These are phyloP conservation scores for Cystobasidium slooffiae DNA, from an alignment of 1,284 basidiomycete genomes.

Conservation along the genomic window DNA sequence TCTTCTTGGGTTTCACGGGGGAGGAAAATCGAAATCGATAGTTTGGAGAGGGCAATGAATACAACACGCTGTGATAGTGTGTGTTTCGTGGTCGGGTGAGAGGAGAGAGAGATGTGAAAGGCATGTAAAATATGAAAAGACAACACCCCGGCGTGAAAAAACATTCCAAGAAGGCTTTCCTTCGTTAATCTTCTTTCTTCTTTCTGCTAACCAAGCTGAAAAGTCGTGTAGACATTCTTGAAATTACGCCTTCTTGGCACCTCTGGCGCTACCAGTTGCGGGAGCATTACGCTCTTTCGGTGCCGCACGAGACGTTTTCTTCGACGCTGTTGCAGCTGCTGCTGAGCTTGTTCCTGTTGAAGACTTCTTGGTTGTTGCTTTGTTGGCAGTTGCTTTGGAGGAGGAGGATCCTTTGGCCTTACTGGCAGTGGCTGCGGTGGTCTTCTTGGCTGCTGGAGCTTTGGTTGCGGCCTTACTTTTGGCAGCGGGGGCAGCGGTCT, in stretches of 20 bases:
- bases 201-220: conserved; percentile 20
- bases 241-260: conserved; percentile 39
- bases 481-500: conserved; percentile 33
- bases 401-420: conserved; percentile 31
- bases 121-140: too few species aligned
- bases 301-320: conserved; percentile 30
- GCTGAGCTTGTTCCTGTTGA: neutral
- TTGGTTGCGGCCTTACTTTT: conserved; percentile 12
- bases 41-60: too few species aligned
- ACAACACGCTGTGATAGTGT: too few species aligned
- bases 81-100: too few species aligned
- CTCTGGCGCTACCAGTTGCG: conserved; percentile 18
- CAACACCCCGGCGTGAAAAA: too few species aligned
- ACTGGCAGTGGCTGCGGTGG: conserved; percentile 14
- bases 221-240: conserved; percentile 24
- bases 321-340: conserved; percentile 13
- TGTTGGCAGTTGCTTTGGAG: neutral
- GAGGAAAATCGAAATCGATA: too few species aligned
- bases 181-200: too few species aligned
- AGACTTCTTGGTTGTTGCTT: neutral
- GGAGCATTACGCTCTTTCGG: conserved; percentile 36
- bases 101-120: too few species aligned
- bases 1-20: too few species aligned
- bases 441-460: conserved; percentile 9
- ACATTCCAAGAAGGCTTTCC: too few species aligned